A percentile compares a stretch with the other conserved stretches of the same genome.
Evolutionary conservation across 805 yeast genomes (phyloP).

Genomic region (Cyberlindnera amylophila): DNA sequence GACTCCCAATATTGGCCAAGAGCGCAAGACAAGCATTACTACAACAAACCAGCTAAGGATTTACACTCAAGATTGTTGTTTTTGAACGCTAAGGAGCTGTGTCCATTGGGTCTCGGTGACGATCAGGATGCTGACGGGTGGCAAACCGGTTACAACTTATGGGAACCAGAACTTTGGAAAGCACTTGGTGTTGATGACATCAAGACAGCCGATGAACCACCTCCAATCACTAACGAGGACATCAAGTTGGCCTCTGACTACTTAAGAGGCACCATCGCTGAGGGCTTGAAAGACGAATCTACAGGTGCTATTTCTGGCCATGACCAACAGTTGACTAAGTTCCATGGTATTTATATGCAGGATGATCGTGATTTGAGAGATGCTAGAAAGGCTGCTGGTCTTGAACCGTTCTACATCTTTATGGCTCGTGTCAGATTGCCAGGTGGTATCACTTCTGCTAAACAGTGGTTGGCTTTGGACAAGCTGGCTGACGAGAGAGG

Average conservation of each 20-base stretch:
- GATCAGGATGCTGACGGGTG: conserved; percentile 97
- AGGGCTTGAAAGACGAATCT: conserved; percentile 72
- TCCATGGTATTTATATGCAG: conserved; percentile 98
- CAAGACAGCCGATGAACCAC: conserved; percentile 85
- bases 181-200: conserved; percentile 82
- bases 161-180: conserved; percentile 86
- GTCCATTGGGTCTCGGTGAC: conserved; percentile 85
- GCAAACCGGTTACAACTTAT: conserved; percentile 82
- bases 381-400: conserved; percentile 83
- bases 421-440: conserved; percentile 96
- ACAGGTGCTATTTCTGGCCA: conserved; percentile 90
- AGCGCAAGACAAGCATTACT: conserved; percentile 89
- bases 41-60: conserved; percentile 86
- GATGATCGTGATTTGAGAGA: conserved; percentile 97
- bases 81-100: conserved; percentile 70
- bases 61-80: conserved; percentile 58
- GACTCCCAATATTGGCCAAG: conserved; percentile 98
- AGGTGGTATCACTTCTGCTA: conserved; percentile 85
- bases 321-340: conserved; percentile 92
- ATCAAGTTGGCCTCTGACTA: conserved; percentile 84
- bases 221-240: conserved; percentile 91
- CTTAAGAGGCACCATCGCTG: conserved; percentile 90
- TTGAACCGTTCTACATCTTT: conserved; percentile 94
- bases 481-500: conserved; percentile 78
- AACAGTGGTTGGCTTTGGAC: conserved; percentile 85